These are phyloP conservation scores for Mortierella sp. DNA, from an alignment of 371 early-diverging fungal species.

Conservation along the genomic window DNA sequence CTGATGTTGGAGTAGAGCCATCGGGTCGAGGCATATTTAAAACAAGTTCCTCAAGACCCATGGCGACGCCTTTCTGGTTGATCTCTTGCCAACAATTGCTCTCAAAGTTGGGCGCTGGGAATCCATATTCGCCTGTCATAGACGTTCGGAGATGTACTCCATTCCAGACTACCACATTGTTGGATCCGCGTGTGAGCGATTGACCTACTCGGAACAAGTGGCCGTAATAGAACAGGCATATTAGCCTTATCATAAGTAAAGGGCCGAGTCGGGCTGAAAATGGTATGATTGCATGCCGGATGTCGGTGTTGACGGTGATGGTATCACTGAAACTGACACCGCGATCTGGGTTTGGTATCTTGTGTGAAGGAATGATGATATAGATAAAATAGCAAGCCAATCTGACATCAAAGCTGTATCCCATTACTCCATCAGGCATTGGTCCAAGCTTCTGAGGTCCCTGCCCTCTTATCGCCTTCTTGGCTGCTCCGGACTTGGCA, in stretches of 20 bases:
- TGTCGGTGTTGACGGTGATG: constrained; percentile 13
- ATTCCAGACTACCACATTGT: constrained; percentile 52
- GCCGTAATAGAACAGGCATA: constrained; percentile 43
- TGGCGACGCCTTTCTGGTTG: constrained; percentile 37
- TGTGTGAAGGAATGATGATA: constrained; percentile 26
- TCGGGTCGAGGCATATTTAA: constrained; percentile 25
- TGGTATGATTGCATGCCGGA: constrained; percentile 36
- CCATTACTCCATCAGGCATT: constrained; percentile 44
- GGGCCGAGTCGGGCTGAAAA: constrained; percentile 48
- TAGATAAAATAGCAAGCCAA: constrained; percentile 46
- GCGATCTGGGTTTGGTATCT: constrained; percentile 1
- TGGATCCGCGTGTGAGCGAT: constrained; percentile 23
- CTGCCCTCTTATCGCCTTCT: constrained; percentile 17
- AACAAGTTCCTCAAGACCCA: constrained; percentile 41
- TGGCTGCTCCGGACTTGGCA: constrained; percentile 19
- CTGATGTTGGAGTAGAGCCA: neutral
- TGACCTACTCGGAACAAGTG: constrained; percentile 45
- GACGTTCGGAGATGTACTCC: constrained; percentile 44
- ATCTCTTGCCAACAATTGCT: constrained; percentile 47
- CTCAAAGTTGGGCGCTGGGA: constrained; percentile 44
- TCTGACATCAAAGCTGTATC: constrained; percentile 45
- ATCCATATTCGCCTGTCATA: constrained; percentile 36
- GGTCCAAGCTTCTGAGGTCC: constrained; percentile 41
- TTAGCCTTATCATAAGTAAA: constrained; percentile 42
- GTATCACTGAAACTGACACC: neutral